Evolutionary conservation across 2,329 filamentous ascomycete genomes (phyloP), one percentile per base, ranked within the genome.

Genomic region (Sclerotiophoma versabilis): DNA sequence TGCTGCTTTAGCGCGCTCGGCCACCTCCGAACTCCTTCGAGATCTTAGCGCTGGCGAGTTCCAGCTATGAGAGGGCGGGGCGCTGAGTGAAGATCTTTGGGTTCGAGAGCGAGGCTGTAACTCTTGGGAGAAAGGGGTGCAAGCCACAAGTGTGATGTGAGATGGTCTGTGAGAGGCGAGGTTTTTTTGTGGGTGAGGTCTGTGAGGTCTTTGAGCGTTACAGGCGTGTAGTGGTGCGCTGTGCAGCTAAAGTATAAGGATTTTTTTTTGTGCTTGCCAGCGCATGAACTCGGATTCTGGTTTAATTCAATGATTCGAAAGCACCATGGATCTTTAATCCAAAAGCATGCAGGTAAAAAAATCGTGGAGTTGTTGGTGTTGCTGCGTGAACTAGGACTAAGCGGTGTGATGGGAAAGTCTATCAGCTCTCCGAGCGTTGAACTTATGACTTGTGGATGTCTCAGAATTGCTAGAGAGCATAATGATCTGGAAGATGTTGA

Each of bases 1-100:
- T 30, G 48, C 49, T 25, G 42, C 32, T 23, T 27, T 54, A 54
- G 44, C 44, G 50, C n/a, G 29, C 38, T 54, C 51, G 51, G 51
- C 38, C 32, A 39, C 26, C 51, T 49, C 51, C 44, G 51, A 44
- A 26, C 23, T 38, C 26, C 22, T 37, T 29, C 8, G 8, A 17
- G 11, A 29, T 15, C 17, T 43, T 30, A 29, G 38, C 25, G 25
- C 3, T 12, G 27, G 26, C 11, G n/a, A n/a, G n/a, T n/a, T n/a
- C n/a, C n/a, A 32, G 15, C 33, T 19, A 22, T 15, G 41, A 52
- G 34, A 5, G 8, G 23, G 32, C 25, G 33, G 26, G 22, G 15
- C 23, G 41, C 27, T 41, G 23, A 22, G n/a, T n/a, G 26, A 44
- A 49, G 37, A 34, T 48, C 44, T 48, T 44, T 44, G 26, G 22